A percentile compares a stretch with the other conserved stretches of the same genome.
phyloP scores from a whole-genome alignment of 108 stramenopile species.

The Nitzschia palea region DNA sequence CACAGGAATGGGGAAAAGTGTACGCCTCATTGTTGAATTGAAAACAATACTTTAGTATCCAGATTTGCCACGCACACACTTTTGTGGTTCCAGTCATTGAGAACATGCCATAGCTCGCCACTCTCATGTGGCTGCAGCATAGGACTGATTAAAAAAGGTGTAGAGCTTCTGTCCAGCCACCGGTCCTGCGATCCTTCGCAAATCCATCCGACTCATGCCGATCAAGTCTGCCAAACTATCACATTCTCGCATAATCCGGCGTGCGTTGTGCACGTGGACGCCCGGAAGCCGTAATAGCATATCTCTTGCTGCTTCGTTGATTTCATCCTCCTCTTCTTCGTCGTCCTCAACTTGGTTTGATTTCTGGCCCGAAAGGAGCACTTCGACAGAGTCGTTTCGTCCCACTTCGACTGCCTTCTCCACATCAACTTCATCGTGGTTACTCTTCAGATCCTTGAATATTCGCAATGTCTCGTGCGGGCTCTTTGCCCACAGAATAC shows the following conservation, averaged over 20 bases:
- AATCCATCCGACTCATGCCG: constrained; percentile 73
- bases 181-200: constrained; percentile 77
- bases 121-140: not conserved
- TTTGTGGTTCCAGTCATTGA: too few species aligned
- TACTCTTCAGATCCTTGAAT: constrained; percentile 84
- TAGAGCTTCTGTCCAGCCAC: constrained; percentile 86
- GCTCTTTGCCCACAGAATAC: constrained; percentile 91
- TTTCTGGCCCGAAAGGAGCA: constrained; percentile 39
- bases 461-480: constrained; percentile 91
- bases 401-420: constrained; percentile 82
- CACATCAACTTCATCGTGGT: constrained; percentile 87
- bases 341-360: constrained; percentile 47
- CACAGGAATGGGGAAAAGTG: too few species aligned
- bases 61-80: too few species aligned
- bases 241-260: constrained; percentile 83
- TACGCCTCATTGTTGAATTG: too few species aligned
- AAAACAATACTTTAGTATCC: too few species aligned
- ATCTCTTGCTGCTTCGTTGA: constrained; percentile 83
- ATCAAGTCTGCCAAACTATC: constrained; percentile 80
- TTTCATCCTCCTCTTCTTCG: constrained; percentile 70
- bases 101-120: not conserved
- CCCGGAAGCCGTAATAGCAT: constrained; percentile 92
- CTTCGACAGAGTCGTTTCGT: constrained; percentile 74
- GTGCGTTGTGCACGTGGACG: constrained; percentile 79
- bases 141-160: constrained; percentile 75